Percentiles rank a stretch among this genome's conserved stretches.
phyloP scores from a whole-genome alignment of 2,329 filamentous ascomycete species.

The Beauveria varroae region DNA sequence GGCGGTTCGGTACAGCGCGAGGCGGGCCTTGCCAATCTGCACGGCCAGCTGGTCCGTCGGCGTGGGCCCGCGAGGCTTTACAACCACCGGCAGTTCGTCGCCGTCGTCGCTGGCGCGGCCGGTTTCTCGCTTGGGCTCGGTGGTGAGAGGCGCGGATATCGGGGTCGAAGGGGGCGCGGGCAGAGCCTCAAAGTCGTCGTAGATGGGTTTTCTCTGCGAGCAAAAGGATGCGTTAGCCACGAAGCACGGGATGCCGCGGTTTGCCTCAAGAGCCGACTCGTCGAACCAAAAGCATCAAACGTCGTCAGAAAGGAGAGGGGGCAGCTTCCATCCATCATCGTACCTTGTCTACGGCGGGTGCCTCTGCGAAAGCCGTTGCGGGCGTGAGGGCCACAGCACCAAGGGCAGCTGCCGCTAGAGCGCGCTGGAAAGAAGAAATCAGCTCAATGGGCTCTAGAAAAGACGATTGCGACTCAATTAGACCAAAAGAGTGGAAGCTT shows the following conservation, averaged over 20 bases:
- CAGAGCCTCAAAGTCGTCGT: conserved; percentile 56
- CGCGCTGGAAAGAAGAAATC: conserved; percentile 34
- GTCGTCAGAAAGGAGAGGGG: neutral
- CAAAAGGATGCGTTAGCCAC: neutral
- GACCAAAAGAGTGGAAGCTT: neutral
- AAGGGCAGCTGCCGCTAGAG: conserved; percentile 42
- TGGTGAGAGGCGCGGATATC: neutral
- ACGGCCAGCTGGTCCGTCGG: conserved; percentile 84
- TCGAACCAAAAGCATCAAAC: neutral
- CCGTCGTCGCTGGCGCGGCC: conserved; percentile 8
- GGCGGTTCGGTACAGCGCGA: conserved; percentile 72
- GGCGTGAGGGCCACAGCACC: conserved; percentile 41
- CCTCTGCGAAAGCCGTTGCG: conserved; percentile 44
- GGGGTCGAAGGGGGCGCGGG: neutral
- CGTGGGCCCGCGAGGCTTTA: conserved; percentile 48
- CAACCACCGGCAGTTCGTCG: conserved; percentile 11
- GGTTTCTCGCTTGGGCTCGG: neutral
- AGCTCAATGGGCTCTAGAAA: conserved; percentile 17
- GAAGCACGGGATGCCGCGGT: conserved; percentile 13
- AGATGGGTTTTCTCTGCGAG: conserved; percentile 60
- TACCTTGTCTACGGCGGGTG: conserved; percentile 23
- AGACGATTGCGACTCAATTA: neutral
- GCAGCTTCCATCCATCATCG: neutral
- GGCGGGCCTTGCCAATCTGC: conserved; percentile 71
- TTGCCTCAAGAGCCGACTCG: neutral